phyloP scores from a whole-genome alignment of 2,329 filamentous ascomycete species.

The Colletotrichum caudatum region DNA sequence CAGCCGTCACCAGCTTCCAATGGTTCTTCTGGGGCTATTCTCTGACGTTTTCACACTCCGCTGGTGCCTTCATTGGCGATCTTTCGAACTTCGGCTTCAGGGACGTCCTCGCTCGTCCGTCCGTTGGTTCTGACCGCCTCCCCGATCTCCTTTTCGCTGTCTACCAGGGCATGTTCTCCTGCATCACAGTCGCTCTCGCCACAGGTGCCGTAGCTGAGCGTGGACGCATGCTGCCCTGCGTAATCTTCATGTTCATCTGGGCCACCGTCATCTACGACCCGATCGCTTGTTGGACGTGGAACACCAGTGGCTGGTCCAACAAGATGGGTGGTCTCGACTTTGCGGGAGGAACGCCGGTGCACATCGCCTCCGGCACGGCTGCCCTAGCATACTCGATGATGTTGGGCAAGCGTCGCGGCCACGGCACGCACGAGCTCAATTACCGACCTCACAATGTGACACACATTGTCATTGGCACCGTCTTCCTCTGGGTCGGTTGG shows the following conservation, averaged over 20 bases:
- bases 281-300: slow-evolving; percentile 97
- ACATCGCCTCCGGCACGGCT: slow-evolving; percentile 85
- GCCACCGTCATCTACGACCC: slow-evolving; percentile 90
- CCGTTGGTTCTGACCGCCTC: slow-evolving; percentile 77
- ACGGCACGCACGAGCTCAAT: slow-evolving; percentile 89
- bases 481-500: slow-evolving; percentile 96
- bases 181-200: slow-evolving; percentile 86
- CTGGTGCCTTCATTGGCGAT: slow-evolving; percentile 81
- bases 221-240: slow-evolving; percentile 87
- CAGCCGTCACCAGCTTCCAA: slow-evolving; percentile 86
- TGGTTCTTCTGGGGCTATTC: slow-evolving; percentile 97
- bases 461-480: slow-evolving; percentile 90
- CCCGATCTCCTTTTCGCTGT: slow-evolving; percentile 88
- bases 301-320: slow-evolving; percentile 82
- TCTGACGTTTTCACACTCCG: slow-evolving; percentile 82
- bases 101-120: slow-evolving; percentile 80
- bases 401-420: slow-evolving; percentile 86
- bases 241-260: slow-evolving; percentile 96
- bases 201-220: slow-evolving; percentile 88
- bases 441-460: slow-evolving; percentile 94
- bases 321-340: slow-evolving; percentile 87
- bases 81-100: slow-evolving; percentile 84
- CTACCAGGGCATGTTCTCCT: slow-evolving; percentile 90
- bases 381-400: slow-evolving; percentile 92
- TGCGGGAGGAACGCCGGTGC: slow-evolving; percentile 89